Percentiles rank a stretch among this genome's conserved stretches.
Conservation (phyloP, 176 grass and related monocot species). For the Carex pumila region DNA sequence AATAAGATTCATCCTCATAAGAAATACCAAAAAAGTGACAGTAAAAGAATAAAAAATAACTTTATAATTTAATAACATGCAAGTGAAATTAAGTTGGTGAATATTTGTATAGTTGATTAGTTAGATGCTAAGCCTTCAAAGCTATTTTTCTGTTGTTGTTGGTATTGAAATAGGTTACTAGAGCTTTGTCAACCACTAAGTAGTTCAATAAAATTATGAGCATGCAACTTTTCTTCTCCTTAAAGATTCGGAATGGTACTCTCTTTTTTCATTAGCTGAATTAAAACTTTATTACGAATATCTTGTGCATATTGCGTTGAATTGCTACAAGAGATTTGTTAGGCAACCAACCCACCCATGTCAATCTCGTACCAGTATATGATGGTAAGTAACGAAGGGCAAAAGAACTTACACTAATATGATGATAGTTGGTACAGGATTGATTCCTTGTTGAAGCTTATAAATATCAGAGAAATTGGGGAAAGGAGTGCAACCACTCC, state of each 20-base stretch:
- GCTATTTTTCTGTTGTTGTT: background rate
- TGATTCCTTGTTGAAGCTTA: background rate
- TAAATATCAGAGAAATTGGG: background rate
- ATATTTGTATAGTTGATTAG: background rate
- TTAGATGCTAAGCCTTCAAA: background rate
- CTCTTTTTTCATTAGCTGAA: background rate
- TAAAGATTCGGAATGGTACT: background rate
- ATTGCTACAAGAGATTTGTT: background rate
- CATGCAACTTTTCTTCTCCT: conserved; percentile 1
- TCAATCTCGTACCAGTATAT: background rate
- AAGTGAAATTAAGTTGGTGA: background rate
- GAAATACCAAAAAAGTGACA: no score
- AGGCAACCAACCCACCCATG: background rate
- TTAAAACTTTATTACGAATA: background rate
- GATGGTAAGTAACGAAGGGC: background rate
- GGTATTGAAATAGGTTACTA: background rate
- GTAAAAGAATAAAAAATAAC: no score
- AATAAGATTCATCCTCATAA: no score
- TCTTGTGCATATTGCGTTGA: background rate
- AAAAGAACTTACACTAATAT: background rate
- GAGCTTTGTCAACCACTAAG: background rate
- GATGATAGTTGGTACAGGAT: background rate
- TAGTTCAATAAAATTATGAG: background rate
- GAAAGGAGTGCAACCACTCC: background rate
- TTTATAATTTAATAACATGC: background rate